Evolutionary conservation across 148 eudicot species (phyloP).

Genomic region (Rhododendron williamsianum): DNA sequence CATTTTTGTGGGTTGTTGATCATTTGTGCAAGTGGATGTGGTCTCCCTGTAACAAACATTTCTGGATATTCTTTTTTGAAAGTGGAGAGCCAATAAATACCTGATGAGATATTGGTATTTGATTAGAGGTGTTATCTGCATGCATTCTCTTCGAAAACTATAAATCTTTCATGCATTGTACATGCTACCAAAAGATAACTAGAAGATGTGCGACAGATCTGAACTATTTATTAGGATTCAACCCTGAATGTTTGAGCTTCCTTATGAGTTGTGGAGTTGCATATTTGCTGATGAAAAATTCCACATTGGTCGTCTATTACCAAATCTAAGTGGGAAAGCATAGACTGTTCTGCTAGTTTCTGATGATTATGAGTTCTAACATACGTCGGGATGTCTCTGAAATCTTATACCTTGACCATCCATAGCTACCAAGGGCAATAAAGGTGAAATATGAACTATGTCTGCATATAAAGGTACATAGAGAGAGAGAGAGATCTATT

Average conservation of each 20-base stretch:
- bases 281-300: neutral
- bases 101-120: neutral
- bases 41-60: neutral
- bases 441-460: neutral
- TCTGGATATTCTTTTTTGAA: neutral
- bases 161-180: neutral
- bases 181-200: neutral
- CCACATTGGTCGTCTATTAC: neutral
- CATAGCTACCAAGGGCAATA: neutral
- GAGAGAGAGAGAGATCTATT: neutral
- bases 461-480: neutral
- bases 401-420: neutral
- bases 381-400: neutral
- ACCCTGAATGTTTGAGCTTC: neutral
- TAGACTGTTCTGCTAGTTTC: neutral
- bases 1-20: neutral
- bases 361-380: neutral
- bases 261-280: conserved; percentile 3
- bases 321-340: neutral
- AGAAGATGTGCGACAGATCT: neutral
- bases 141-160: neutral
- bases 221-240: neutral
- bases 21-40: neutral
- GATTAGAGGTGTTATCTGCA: neutral
- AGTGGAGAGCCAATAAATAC: neutral